Evolutionary conservation across 345 rosid genomes (phyloP).

Genomic region (Anacardium occidentale): DNA sequence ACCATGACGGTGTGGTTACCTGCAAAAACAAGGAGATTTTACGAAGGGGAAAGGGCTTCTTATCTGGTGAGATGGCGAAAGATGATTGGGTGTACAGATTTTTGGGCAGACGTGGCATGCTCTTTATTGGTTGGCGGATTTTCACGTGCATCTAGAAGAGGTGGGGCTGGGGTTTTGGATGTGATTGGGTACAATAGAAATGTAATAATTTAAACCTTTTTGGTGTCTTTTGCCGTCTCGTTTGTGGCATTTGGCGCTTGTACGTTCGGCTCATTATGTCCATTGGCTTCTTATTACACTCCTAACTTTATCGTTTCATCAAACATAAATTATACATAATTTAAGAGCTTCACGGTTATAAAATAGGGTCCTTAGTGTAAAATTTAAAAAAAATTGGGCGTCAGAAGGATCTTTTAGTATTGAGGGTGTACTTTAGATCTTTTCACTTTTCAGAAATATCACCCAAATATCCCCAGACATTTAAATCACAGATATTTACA

Average conservation of each 20-base stretch:
- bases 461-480: background rate
- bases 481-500: background rate
- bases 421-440: background rate
- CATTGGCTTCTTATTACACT: constrained; percentile 44
- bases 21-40: constrained; percentile 22
- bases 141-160: constrained; percentile 49
- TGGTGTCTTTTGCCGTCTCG: constrained; percentile 43
- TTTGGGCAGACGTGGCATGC: constrained; percentile 42
- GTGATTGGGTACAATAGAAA: background rate
- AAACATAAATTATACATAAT: no score
- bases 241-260: constrained; percentile 55
- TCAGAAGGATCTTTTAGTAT: background rate
- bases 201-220: constrained; percentile 55
- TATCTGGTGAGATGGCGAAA: constrained; percentile 44
- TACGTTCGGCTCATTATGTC: constrained; percentile 61
- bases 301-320: background rate
- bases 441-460: constrained; percentile 2
- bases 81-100: constrained; percentile 47
- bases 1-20: no score
- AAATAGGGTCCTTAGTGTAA: background rate
- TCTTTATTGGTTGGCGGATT: constrained; percentile 26
- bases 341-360: no score
- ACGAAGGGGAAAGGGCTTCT: constrained; percentile 23
- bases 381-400: background rate
- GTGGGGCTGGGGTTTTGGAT: constrained; percentile 33